Base-by-base conservation (phyloP, 2,329 filamentous ascomycete genomes). In the Emmonsiellopsis sp. region DNA sequence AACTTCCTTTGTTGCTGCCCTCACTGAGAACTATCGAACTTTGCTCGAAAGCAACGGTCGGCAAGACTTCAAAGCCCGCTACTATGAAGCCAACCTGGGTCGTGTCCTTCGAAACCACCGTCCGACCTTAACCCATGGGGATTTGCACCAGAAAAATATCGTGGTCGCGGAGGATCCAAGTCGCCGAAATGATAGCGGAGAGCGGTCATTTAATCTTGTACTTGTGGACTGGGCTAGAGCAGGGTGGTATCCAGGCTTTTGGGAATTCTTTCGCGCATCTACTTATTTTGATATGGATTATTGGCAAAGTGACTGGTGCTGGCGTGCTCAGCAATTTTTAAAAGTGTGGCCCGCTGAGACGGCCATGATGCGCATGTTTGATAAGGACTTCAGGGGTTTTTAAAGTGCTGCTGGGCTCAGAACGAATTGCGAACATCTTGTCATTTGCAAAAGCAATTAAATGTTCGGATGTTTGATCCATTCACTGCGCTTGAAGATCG, bases 241-340 rank as follows among this genome's bases (percentile, higher is more conserved):
- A 5, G 61, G 63, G 21, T 65, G 61, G 63, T 63, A 56, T 56
- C 63, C 63, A 55, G 55, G 61, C 11, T 64, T 59, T 37, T 66
- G 63, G 63, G 60, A 62, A 53, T 61, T 58, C 49, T 64, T 65
- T 54, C 56, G 55, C 60, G 62, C 60, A 49, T 60, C 59, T 53
- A 52, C 45, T 9, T 14, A 8, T 6, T 60, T 52, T 37, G 1
- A 37, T 56, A 34, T 58, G 13, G 21, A 36, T 21, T 27, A 6
- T 27, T 65, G 62, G 63, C 56, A 61, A 1, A 54, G 60, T 42
- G 62, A 66, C 56, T 65, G 63, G 64, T 62, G 54, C 44, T 62
- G 55, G 58, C 54, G 60, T 56, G 53, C 61, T 14, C 62, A 65
- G 44, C 55, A 64, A 11, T 62, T 65, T 56, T 34, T 64, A 57